Conservation (phyloP, 257 asterid species). For the Ligustrum vulgare region DNA sequence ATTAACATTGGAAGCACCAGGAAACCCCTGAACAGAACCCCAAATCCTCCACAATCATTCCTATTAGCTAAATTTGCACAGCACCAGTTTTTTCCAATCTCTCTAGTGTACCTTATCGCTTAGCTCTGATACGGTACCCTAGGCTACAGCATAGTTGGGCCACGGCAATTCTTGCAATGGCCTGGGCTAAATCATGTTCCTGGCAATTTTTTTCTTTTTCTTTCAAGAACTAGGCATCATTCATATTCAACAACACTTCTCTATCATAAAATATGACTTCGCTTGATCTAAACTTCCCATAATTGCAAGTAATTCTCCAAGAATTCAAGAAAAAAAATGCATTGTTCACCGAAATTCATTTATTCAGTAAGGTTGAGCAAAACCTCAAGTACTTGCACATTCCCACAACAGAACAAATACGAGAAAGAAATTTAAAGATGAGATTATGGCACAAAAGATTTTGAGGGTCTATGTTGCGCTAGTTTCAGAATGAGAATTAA, state of each 20-base stretch:
- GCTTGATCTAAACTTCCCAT: constrained; percentile 25
- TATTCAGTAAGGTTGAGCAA: background rate
- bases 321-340: background rate
- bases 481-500: background rate
- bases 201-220: background rate
- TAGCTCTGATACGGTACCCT: constrained; percentile 78
- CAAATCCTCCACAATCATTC: constrained; percentile 56
- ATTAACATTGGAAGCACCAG: constrained; percentile 34
- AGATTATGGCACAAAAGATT: background rate
- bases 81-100: constrained; percentile 42
- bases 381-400: background rate
- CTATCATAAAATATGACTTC: constrained; percentile 25
- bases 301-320: background rate
- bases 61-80: constrained; percentile 62
- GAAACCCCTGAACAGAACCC: constrained; percentile 23
- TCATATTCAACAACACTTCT: constrained; percentile 62
- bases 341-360: background rate
- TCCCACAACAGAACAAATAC: background rate
- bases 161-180: background rate
- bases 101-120: constrained; percentile 59
- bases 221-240: constrained; percentile 41
- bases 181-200: constrained; percentile 3
- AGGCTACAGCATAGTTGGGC: constrained; percentile 16
- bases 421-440: background rate
- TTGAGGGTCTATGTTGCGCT: background rate